Base-by-base conservation (phyloP, 805 yeast species). In the Ogataea nitratoaversa region DNA sequence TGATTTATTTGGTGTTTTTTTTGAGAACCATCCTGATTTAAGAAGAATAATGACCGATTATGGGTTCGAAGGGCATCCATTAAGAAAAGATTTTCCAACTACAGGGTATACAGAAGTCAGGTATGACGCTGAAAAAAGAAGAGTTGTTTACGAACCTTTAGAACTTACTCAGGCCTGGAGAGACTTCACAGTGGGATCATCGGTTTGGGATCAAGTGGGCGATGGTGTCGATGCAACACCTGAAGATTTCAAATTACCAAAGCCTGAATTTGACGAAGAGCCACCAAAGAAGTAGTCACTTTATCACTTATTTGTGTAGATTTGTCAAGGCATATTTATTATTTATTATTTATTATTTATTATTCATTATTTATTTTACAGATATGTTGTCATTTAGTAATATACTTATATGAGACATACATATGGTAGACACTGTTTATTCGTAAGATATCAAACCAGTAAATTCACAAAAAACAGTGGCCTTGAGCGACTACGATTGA, bases 111-210 rank as follows among this genome's bases (percentile, higher is more conserved):
- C 93, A 35, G 95, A 87, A 69, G 87, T 86, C 30, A 77, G 90
- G 60, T 87, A 85, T 66, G 95, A 87, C 64, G 88, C 86, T 62
- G 95, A 87, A 65, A 87, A 87, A 75, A 80, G 86, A 72, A 78
- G 95, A 62, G 80, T 87, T 41, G 86, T 87, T 16, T 87, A 87
- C 64, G 95, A 85, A 66, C 95, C 95, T 31, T 73, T 87, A 58
- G 95, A 87, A 70, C 73, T 87, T 62, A 84, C 95, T 24, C 95
- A 87, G 68, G 95, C 95, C 12, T 87, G 87, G 79, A 79, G 95
- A 72, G 84, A 85, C 71, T 87, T 87, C 69, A 71, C 84, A 20
- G 95, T 85, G 34, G 95, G 95, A 34, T 80, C 91, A 9, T 79
- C 91, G 24, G 88, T 84, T 35, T 87, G 95, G 93, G 95, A 87